Percentiles rank a stretch among this genome's conserved stretches.
Evolutionary conservation across 2,329 filamentous ascomycete genomes (phyloP).

Genomic region (Aspergillus alliaceus): DNA sequence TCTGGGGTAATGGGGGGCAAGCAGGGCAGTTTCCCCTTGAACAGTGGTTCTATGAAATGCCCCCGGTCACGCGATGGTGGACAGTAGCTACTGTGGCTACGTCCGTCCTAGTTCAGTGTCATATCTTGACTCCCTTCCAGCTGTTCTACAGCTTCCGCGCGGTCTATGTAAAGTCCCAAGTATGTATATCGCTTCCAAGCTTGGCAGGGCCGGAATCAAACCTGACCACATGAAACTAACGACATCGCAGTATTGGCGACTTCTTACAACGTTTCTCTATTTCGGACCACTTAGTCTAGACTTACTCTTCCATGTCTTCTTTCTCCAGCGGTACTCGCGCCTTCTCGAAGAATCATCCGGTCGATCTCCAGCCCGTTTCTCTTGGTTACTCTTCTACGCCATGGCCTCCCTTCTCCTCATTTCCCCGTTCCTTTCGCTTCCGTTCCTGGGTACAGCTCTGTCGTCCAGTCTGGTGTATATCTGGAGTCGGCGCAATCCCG

Average conservation of each 20-base stretch:
- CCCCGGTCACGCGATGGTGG: conserved; percentile 94
- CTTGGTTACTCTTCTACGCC: conserved; percentile 88
- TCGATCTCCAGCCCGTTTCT: conserved; percentile 87
- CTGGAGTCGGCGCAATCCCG: conserved; percentile 92
- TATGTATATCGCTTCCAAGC: conserved; percentile 44
- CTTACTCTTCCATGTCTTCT: conserved; percentile 96
- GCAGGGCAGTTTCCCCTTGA: conserved; percentile 75
- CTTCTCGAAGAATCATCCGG: conserved; percentile 94
- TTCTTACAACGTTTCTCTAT: conserved; percentile 96
- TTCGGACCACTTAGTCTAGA: conserved; percentile 94
- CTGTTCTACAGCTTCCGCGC: conserved; percentile 95
- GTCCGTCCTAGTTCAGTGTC: conserved; percentile 87
- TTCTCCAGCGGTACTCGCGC: conserved; percentile 92
- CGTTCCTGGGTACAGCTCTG: conserved; percentile 89
- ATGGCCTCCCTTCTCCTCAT: conserved; percentile 75
- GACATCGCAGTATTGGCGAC: conserved; percentile 78
- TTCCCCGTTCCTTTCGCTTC: conserved; percentile 85
- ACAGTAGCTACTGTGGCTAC: conserved; percentile 87
- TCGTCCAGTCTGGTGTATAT: conserved; percentile 96
- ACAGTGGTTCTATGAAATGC: conserved; percentile 99
- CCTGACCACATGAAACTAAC: conserved; percentile 10
- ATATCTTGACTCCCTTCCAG: conserved; percentile 89
- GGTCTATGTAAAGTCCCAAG: conserved; percentile 89
- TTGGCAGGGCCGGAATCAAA: background rate
- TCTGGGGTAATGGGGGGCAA: conserved; percentile 47